Conservation (phyloP, 1,139 yeast genomes). For the Yamadazyma friedrichii region DNA sequence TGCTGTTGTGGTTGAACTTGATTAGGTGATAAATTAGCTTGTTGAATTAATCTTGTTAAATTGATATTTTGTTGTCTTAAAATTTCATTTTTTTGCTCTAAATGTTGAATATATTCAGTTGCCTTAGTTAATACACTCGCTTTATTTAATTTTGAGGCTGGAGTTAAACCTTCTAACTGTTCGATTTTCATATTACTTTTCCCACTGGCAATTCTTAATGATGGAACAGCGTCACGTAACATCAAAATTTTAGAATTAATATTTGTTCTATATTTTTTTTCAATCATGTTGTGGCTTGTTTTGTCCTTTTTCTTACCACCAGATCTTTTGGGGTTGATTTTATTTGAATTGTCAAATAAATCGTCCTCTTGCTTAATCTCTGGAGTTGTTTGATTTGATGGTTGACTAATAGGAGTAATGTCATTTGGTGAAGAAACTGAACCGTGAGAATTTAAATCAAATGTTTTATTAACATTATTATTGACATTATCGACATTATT, state of each 20-base stretch:
- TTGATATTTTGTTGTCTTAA: conserved; percentile 55
- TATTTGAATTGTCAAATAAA: background rate
- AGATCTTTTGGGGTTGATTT: conserved; percentile 14
- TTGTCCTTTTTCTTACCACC: conserved; percentile 50
- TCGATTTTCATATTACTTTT: conserved; percentile 37
- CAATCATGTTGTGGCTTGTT: conserved; percentile 78
- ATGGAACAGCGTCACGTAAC: conserved; percentile 74
- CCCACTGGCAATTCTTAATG: conserved; percentile 50
- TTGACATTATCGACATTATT: background rate
- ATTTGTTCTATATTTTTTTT: conserved; percentile 68
- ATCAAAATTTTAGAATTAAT: conserved; percentile 72
- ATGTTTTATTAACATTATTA: background rate
- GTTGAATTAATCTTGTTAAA: conserved; percentile 40
- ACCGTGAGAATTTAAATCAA: conserved; percentile 5
- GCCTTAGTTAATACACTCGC: conserved; percentile 88
- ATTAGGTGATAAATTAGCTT: conserved; percentile 21
- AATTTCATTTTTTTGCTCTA: conserved; percentile 65
- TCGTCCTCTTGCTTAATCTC: conserved; percentile 16
- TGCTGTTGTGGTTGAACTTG: conserved; percentile 1
- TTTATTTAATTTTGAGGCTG: conserved; percentile 82
- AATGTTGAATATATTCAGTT: conserved; percentile 82
- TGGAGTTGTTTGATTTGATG: conserved; percentile 36
- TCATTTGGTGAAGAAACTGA: conserved; percentile 13
- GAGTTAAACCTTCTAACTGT: conserved; percentile 82
- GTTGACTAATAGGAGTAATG: conserved; percentile 27